Base-by-base conservation (phyloP, 345 rosid genomes). In the Heritiera fomes region DNA sequence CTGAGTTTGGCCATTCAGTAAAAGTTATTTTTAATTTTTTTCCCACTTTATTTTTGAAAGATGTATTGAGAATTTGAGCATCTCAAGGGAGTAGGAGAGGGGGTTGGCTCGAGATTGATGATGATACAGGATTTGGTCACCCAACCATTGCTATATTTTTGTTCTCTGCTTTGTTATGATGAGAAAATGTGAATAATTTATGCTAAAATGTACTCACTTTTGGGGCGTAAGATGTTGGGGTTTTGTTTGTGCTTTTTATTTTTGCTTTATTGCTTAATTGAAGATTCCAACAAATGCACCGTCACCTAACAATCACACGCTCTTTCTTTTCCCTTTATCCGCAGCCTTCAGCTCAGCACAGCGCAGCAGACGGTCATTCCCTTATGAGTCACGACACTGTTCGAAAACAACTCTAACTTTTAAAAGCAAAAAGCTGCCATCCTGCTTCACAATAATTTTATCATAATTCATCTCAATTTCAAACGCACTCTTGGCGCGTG, bases 1-100 rank as follows among this genome's bases (percentile, higher is more conserved):
- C 77, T 76, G 78, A 73, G 83, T 75, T 85, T 75, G 86, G 85
- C 82, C 89, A 88, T 78, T 23, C 83, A 82, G 69, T 60, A 80
- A 85, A 77, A 82, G 73, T 73, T 55, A 47, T 10, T 13, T 71
- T 73, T 55, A 47, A 8, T 13, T 71, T 32, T 23, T 2, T 3
- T 34, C 3, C 38, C 3, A 34, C 38, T 34, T 34, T 34, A 34
- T 34, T 34, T 34, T 34, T 34, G 38, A 71, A 53, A 43, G 32
- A 34, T 34, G 38, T 34, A 34, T 34, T 53, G 58, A 72, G 60
- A 50, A 71, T 32, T 46, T 53, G 63, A 72, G 62, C 32, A 72
- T 72, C 63, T 72, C 63, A 72, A 72, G 38, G 10, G 32, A 34
- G 34, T 5, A n/a, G 32, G 8, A 8, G 63, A 4, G 9, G 63